phyloP scores from a whole-genome alignment of 2,329 filamentous ascomycete species.

The Monilinia fructigena region DNA sequence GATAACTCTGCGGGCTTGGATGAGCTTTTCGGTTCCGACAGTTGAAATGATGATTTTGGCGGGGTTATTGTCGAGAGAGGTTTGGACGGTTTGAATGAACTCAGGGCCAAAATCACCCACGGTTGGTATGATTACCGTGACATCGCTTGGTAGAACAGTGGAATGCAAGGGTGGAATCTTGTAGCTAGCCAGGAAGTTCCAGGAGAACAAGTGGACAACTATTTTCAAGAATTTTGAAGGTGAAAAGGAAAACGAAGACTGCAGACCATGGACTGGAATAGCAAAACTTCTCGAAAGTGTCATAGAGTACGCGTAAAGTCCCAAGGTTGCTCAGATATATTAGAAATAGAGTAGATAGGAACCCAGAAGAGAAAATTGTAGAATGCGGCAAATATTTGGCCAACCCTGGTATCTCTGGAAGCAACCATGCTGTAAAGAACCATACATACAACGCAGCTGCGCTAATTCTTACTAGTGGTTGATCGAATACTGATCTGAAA shows the following conservation, averaged over 20 bases:
- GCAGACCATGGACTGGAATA: conserved; percentile 4
- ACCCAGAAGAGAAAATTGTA: background rate
- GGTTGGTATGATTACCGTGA: conserved; percentile 33
- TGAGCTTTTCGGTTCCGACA: conserved; percentile 23
- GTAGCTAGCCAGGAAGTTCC: conserved; percentile 18
- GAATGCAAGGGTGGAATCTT: conserved; percentile 12
- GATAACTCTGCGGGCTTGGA: background rate
- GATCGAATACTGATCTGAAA: background rate
- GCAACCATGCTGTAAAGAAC: background rate
- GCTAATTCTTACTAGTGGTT: background rate
- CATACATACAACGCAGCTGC: accelerated
- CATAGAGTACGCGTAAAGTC: background rate
- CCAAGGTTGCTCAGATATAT: background rate
- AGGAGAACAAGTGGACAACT: conserved; percentile 29
- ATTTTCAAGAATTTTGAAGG: conserved; percentile 33
- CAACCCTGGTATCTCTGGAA: background rate
- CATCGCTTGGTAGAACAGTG: conserved; percentile 24
- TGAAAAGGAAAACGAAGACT: conserved; percentile 24
- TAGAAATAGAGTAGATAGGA: background rate
- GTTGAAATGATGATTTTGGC: conserved; percentile 29
- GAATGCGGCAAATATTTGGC: background rate
- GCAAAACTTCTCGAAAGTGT: background rate
- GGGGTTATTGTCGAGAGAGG: conserved; percentile 26
- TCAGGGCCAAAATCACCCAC: conserved; percentile 28
- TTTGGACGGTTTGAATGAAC: conserved; percentile 23